Evolutionary conservation across 2,329 filamentous ascomycete genomes (phyloP), one percentile per base, ranked within the genome.

Genomic region (Venturia asperata): DNA sequence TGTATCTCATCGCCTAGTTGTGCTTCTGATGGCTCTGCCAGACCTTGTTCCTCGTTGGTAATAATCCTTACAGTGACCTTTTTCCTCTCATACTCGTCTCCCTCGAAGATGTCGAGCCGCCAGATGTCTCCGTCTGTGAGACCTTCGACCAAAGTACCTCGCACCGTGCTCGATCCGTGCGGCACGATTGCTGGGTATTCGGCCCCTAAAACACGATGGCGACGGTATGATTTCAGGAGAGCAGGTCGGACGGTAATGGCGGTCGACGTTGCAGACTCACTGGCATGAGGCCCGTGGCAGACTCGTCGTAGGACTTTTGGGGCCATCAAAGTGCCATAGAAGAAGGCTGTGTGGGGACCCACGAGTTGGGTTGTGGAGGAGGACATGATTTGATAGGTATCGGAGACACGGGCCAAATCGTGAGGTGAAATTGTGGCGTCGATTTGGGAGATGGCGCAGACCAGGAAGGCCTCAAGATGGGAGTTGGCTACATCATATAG

Each of bases 221-320:
- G 90, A 63, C 85, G 86, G 77, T 89, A 88, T 56, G 83, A 80
- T 67, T 87, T 83, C 0, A 97, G 82, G n/a, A 95, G 78, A 17
- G 92, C 92, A 0, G 91, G 90, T 0, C 81, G 81, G 73, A 91
- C 83, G 68, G 85, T 85, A 43, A 93, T 30, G 11, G 47, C 47
- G 21, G 47, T 52, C 10, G 24, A 52, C 9, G 21, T 52, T 27
- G 47, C 24, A 27, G 47, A 52, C 4, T 27, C 21, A 10, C 15
- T 21, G 13, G 47, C 47, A 19, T 78, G 74, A 10, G 77, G 77
- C 69, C 86, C 85, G 77, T 92, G 90, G 75, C 90, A 90, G 55
- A 96, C 92, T 42, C 89, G 88, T 77, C 89, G 88, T 70, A 97
- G 91, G 71, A 97, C 87, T 72, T 89, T 85, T 0, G 89, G 86